Evolutionary conservation across 2,329 filamentous ascomycete species (phyloP).

Genomic region (Boeremia exigua): DNA sequence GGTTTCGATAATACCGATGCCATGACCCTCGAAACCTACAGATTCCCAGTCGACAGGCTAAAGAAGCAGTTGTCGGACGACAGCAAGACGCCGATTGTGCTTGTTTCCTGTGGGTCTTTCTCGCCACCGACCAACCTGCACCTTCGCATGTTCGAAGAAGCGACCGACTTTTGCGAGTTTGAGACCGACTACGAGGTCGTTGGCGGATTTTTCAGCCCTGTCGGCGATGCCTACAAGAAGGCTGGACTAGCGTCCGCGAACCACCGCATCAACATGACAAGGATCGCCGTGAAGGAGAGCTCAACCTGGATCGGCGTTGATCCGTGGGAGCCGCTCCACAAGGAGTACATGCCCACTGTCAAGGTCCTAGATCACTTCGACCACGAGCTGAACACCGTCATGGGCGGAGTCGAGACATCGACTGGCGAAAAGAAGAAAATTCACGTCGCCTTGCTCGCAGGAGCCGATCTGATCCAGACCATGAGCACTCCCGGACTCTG

Average conservation of each 20-base stretch:
- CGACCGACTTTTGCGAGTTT: conserved; percentile 77
- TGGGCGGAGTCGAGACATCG: conserved; percentile 73
- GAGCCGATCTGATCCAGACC: conserved; percentile 61
- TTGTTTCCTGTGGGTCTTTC: conserved; percentile 74
- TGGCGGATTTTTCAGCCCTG: conserved; percentile 84
- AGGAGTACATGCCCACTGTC: conserved; percentile 86
- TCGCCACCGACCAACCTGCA: conserved; percentile 78
- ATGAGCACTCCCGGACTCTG: conserved; percentile 69
- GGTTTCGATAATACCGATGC: conserved; percentile 34
- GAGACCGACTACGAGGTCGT: conserved; percentile 78
- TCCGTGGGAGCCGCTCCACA: conserved; percentile 76
- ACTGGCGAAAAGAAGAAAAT: conserved; percentile 72
- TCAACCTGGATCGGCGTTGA: conserved; percentile 49
- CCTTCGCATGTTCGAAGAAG: conserved; percentile 88
- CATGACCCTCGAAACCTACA: conserved; percentile 58
- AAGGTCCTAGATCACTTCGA: conserved; percentile 91
- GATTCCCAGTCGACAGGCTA: conserved; percentile 67
- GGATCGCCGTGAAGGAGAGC: conserved; percentile 77
- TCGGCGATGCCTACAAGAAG: conserved; percentile 79
- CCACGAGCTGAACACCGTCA: conserved; percentile 81
- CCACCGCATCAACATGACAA: conserved; percentile 84
- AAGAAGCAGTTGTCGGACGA: conserved; percentile 62
- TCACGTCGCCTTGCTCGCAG: conserved; percentile 81
- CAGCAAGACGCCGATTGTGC: conserved; percentile 66
- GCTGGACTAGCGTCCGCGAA: conserved; percentile 75